Evolutionary conservation across 768 basidiomycete genomes (phyloP).

Genomic region (Mycena epipterygia): DNA sequence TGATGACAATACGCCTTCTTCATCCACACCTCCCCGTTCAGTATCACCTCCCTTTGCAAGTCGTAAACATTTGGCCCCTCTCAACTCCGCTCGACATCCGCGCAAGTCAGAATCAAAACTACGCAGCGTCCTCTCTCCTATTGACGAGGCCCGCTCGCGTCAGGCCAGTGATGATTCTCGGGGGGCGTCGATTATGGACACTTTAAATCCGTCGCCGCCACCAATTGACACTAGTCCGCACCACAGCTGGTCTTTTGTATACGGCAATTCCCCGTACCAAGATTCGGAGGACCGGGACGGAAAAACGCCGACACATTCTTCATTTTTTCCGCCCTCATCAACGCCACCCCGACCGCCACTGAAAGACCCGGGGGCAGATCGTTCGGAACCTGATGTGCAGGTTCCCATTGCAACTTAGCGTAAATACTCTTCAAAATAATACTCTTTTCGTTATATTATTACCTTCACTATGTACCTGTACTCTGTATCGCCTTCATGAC

Average conservation of each 20-base stretch:
- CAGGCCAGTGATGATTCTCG: slow-evolving; percentile 42
- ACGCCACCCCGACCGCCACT: slow-evolving; percentile 43
- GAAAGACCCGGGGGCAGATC: slow-evolving; percentile 37
- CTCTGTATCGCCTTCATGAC: slow-evolving; percentile 39
- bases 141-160: slow-evolving; percentile 70
- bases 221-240: slow-evolving; percentile 37
- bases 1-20: slow-evolving; percentile 54
- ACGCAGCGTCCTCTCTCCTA: slow-evolving; percentile 77
- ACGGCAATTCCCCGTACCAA: slow-evolving; percentile 34
- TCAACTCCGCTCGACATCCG: slow-evolving; percentile 44
- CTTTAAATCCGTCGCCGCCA: slow-evolving; percentile 40
- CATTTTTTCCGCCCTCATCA: slow-evolving; percentile 41
- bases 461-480: slow-evolving; percentile 26
- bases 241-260: slow-evolving; percentile 40
- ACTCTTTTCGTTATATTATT: slow-evolving; percentile 30
- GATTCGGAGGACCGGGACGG: slow-evolving; percentile 49
- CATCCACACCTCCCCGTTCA: slow-evolving; percentile 62
- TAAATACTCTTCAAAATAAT: slow-evolving; percentile 14
- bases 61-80: slow-evolving; percentile 68
- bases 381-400: slow-evolving; percentile 43
- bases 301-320: slow-evolving; percentile 62
- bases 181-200: slow-evolving; percentile 36
- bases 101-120: slow-evolving; percentile 78
- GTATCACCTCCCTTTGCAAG: slow-evolving; percentile 60
- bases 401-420: slow-evolving; percentile 35